These are phyloP conservation scores for Primulina tabacum DNA, from an alignment of 257 asterid genomes.

Conservation along the genomic window DNA sequence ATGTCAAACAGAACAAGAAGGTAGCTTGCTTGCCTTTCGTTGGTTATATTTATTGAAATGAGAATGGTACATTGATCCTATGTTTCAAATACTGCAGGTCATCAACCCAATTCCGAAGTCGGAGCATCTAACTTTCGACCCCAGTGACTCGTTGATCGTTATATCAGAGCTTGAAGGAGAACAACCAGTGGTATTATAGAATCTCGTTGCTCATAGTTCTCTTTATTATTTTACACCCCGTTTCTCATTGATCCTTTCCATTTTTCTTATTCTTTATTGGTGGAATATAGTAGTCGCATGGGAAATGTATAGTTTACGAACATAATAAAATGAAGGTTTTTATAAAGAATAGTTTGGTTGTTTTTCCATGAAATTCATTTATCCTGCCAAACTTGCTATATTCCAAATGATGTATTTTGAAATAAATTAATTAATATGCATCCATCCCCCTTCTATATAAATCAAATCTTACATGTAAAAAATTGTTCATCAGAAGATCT, in stretches of 20 bases:
- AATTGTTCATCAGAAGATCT: too few species aligned
- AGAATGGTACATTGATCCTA: conserved; percentile 4
- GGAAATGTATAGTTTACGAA: background rate
- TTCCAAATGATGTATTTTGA: too few species aligned
- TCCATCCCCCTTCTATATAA: too few species aligned
- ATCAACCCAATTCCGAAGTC: conserved; percentile 80
- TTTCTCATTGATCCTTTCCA: background rate
- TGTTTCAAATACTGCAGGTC: conserved; percentile 47
- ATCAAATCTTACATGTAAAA: too few species aligned
- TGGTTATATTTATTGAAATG: conserved; percentile 9
- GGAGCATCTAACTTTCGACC: conserved; percentile 57
- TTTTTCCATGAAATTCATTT: background rate
- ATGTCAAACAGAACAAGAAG: conserved; percentile 70
- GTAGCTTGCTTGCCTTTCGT: conserved; percentile 27
- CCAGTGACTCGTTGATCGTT: conserved; percentile 62
- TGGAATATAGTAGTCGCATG: background rate
- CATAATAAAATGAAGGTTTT: background rate
- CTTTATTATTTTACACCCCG: too few species aligned
- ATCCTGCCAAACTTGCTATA: background rate
- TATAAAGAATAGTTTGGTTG: background rate
- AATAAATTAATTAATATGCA: too few species aligned
- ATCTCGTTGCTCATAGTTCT: conserved; percentile 5
- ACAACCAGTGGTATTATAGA: conserved; percentile 41
- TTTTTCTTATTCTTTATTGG: background rate
- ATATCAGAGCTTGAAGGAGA: conserved; percentile 91